Base-by-base conservation (phyloP, 148 eudicot species). In the Cornus kousa region DNA sequence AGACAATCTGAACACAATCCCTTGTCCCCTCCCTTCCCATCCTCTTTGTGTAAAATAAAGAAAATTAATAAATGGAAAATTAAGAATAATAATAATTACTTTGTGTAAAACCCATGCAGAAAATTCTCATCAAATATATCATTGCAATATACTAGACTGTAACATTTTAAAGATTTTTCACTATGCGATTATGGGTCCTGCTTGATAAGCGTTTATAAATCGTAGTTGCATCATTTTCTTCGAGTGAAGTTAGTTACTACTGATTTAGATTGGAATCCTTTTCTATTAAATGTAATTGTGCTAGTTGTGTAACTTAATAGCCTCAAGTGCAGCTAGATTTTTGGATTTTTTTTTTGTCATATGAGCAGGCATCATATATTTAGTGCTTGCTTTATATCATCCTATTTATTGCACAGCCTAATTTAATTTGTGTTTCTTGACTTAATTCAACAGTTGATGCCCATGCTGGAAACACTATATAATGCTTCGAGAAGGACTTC, bases 391-490 rank as follows among this genome's bases (percentile, higher is more conserved):
- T 43, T 43, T 43, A 43, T 39, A 50, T 73, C 8, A 50, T 35
- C 35, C 50, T 35, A 24, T 72, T 8, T 35, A 24, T 72, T 8
- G 10, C 72, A 31, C 5, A 13, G 55, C 57, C 53, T 68, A 35
- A 74, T 68, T 5, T 74, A 70, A 79, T 35, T 35, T 77, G 39
- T 50, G 11, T 33, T 77, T 77, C 37, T 81, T 73, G 65, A 59
- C 48, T 80, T 78, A 80, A 72, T 71, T 77, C 48, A 67, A 73
- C 92, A 95, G 99, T 79, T 95, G 82, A 90, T 93, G 97, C 97
- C 99, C 66, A 82, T 95, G 82, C 81, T 95, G 90, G 98, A 93
- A 80, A 90, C 94, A 64, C 82, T 95, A 67, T 95, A 95, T 81
- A 87, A 92, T 86, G 93, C 99, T 74, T 77, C 93, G 31, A 90